Evolutionary conservation across 345 rosid species (phyloP).

Genomic region (Draba incana): DNA sequence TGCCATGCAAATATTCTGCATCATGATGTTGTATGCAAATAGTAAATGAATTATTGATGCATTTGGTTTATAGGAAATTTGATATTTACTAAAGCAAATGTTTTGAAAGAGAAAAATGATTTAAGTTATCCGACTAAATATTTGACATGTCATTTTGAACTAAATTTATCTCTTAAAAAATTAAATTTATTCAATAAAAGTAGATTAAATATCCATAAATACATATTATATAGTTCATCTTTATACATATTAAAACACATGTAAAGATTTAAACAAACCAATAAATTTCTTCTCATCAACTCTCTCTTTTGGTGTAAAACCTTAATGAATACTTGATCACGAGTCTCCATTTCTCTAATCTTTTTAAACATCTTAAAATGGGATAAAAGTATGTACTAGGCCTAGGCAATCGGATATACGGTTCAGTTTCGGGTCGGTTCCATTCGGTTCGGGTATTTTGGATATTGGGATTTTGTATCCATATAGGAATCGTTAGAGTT

Average conservation of each 20-base stretch:
- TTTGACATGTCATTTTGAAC: not conserved
- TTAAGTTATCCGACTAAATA: not conserved
- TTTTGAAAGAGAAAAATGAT: not conserved
- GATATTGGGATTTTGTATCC: no score
- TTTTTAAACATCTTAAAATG: no score
- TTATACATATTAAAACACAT: not conserved
- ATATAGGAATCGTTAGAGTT: no score
- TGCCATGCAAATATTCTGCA: constrained; percentile 79
- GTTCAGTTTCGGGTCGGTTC: no score
- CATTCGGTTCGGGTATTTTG: no score
- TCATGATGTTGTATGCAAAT: constrained; percentile 31
- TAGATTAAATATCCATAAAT: not conserved
- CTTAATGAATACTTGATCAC: no score
- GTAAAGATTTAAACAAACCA: not conserved
- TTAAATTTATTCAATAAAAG: not conserved
- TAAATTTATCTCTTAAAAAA: not conserved
- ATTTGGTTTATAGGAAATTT: not conserved
- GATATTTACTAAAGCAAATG: not conserved
- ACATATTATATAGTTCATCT: not conserved
- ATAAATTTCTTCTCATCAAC: not conserved
- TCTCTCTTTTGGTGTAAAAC: not conserved
- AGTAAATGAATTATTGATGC: not conserved
- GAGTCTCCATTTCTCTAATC: no score
- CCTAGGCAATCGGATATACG: no score
- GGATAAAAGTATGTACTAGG: no score